These are phyloP conservation scores for Quercus aquifolioides DNA, from an alignment of 306 rosid species.

Conservation along the genomic window DNA sequence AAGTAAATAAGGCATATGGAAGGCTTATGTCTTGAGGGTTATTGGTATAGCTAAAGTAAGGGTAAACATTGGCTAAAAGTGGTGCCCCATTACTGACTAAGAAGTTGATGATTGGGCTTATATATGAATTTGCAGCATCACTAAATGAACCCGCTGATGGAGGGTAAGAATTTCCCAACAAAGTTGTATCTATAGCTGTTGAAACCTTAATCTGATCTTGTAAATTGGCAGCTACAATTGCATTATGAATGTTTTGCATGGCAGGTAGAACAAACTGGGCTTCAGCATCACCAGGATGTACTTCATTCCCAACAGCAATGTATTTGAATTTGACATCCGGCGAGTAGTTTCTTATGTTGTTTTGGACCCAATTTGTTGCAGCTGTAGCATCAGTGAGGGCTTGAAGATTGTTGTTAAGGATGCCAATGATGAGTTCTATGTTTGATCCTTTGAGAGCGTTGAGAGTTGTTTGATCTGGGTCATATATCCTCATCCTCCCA, in stretches of 20 bases:
- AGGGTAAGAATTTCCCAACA: slow-evolving; percentile 33
- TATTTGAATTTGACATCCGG: slow-evolving; percentile 38
- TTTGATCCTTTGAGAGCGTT: slow-evolving; percentile 49
- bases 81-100: slow-evolving; percentile 38
- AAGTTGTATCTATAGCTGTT: slow-evolving; percentile 32
- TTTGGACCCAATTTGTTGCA: slow-evolving; percentile 42
- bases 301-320: slow-evolving; percentile 50
- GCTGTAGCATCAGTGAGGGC: slow-evolving; percentile 19
- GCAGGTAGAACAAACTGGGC: slow-evolving; percentile 28
- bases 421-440: slow-evolving; percentile 43
- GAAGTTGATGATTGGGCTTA: slow-evolving; percentile 38
- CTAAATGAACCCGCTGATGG: slow-evolving; percentile 35
- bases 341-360: slow-evolving; percentile 19
- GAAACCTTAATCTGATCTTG: slow-evolving; percentile 53
- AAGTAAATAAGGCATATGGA: slow-evolving; percentile 43
- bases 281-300: slow-evolving; percentile 7
- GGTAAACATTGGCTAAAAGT: slow-evolving; percentile 66
- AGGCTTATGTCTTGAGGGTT: neutral
- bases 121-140: slow-evolving; percentile 11
- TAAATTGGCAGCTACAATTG: slow-evolving; percentile 35
- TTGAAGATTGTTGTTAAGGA: slow-evolving; percentile 16
- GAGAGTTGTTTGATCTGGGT: slow-evolving; percentile 26
- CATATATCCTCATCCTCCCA: neutral
- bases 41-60: slow-evolving; percentile 33
- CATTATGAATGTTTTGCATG: slow-evolving; percentile 32